Evolutionary conservation across 306 rosid species (phyloP).

Genomic region (Mimosa pudica): DNA sequence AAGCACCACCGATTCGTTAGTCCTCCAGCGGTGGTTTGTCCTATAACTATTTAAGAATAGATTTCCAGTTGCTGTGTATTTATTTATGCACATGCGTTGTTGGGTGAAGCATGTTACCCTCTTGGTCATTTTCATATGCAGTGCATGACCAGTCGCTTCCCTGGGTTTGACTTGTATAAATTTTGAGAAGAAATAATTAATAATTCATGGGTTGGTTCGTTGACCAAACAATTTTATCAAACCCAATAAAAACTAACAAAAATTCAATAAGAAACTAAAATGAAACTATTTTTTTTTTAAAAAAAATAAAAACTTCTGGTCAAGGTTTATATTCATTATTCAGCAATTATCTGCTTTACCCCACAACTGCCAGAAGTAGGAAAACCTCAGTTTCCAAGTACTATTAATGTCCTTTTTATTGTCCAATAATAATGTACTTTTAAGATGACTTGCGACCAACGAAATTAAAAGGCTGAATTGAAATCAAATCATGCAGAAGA

Average conservation of each 20-base stretch:
- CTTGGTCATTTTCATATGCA: constrained; percentile 40
- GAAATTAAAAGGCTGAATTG: constrained; percentile 16
- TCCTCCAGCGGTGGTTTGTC: constrained; percentile 23
- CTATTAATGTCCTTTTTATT: not conserved
- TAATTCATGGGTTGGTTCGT: constrained; percentile 39
- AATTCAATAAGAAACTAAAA: constrained; percentile 31
- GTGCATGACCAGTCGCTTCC: constrained; percentile 53
- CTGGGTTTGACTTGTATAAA: constrained; percentile 49
- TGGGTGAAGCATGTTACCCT: constrained; percentile 78
- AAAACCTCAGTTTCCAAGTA: constrained; percentile 18
- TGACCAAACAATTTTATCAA: constrained; percentile 50
- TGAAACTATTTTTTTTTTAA: not conserved
- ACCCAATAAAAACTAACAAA: constrained; percentile 25
- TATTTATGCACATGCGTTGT: constrained; percentile 70
- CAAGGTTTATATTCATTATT: constrained; percentile 49
- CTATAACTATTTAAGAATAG: constrained; percentile 27
- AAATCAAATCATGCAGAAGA: constrained; percentile 4
- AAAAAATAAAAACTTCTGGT: constrained; percentile 23
- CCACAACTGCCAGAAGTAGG: constrained; percentile 31
- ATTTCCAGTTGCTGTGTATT: constrained; percentile 33
- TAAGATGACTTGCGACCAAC: constrained; percentile 19
- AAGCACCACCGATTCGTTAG: not conserved
- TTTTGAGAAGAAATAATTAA: constrained; percentile 22
- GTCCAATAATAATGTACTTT: not conserved
- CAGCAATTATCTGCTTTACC: constrained; percentile 26